A percentile compares a stretch with the other conserved stretches of the same genome.
These are phyloP conservation scores for Lasiodiplodia hormozganensis DNA, from an alignment of 2,329 filamentous ascomycete genomes.

Conservation along the genomic window DNA sequence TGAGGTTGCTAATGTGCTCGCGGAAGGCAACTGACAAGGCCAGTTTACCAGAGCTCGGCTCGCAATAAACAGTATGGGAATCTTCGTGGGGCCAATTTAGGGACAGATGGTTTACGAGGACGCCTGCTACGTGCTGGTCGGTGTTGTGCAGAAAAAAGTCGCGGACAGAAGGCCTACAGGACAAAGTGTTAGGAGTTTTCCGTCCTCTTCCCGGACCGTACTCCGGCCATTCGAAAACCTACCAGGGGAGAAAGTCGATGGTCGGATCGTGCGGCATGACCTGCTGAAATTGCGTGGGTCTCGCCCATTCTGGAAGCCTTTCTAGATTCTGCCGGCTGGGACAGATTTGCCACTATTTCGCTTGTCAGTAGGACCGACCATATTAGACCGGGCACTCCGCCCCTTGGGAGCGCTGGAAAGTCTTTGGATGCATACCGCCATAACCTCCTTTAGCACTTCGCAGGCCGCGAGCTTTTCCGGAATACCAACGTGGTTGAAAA, in stretches of 20 bases:
- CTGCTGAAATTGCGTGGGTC: slow-evolving; percentile 25
- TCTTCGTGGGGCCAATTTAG: slow-evolving; percentile 28
- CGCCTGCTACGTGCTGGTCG: slow-evolving; percentile 25
- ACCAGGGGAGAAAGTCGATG: slow-evolving; percentile 29
- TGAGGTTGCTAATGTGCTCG: slow-evolving; percentile 41
- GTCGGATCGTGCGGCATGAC: slow-evolving; percentile 30
- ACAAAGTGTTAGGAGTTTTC: not conserved
- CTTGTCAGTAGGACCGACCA: slow-evolving; percentile 5
- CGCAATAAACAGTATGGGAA: slow-evolving; percentile 23
- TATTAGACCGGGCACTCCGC: not conserved
- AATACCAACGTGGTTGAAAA: slow-evolving; percentile 12
- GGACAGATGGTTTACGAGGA: slow-evolving; percentile 11
- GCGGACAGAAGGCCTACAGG: slow-evolving; percentile 25
- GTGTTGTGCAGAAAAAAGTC: slow-evolving; percentile 28
- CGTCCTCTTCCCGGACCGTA: not conserved
- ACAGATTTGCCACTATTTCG: slow-evolving; percentile 28
- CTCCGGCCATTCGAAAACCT: not conserved
- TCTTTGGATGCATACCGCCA: slow-evolving; percentile 12
- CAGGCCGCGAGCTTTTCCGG: slow-evolving; percentile 25
- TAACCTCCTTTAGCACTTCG: slow-evolving; percentile 21
- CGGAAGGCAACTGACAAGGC: slow-evolving; percentile 31
- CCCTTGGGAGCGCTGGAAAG: not conserved
- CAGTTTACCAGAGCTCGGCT: slow-evolving; percentile 15
- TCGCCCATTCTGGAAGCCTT: slow-evolving; percentile 26
- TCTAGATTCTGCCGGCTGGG: slow-evolving; percentile 27